Evolutionary conservation across 371 early-diverging fungal species (phyloP).

Genomic region (Rhizomucor miehei): DNA sequence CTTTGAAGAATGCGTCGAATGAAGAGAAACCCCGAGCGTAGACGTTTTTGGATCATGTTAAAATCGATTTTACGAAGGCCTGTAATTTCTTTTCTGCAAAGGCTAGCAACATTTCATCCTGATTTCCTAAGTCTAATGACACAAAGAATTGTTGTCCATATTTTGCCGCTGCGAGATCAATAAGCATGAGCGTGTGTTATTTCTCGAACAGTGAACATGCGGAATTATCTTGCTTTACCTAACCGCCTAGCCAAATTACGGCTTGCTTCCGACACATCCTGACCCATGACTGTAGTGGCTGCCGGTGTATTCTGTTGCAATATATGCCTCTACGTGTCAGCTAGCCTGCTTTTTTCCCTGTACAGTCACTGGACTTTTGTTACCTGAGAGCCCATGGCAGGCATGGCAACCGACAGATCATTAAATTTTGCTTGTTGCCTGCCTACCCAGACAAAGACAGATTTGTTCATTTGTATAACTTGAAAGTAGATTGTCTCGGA

Average conservation of each 20-base stretch:
- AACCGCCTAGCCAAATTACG: conserved; percentile 37
- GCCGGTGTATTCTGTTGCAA: conserved; percentile 29
- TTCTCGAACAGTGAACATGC: background rate
- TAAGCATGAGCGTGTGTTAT: background rate
- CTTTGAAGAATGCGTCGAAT: no score
- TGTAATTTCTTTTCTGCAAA: conserved; percentile 49
- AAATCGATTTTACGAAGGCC: conserved; percentile 27
- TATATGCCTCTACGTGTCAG: no score
- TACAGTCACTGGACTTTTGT: background rate
- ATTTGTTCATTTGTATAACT: conserved; percentile 33
- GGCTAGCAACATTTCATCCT: conserved; percentile 40
- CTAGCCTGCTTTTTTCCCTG: background rate
- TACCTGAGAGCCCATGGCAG: conserved; percentile 30
- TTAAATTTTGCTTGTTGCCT: conserved; percentile 29
- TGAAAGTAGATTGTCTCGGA: conserved; percentile 42
- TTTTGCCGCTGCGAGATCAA: conserved; percentile 24
- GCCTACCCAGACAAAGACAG: conserved; percentile 40
- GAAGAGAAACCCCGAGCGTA: no score
- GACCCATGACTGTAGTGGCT: conserved; percentile 44
- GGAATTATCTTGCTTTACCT: conserved; percentile 22
- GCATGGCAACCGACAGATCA: conserved; percentile 44
- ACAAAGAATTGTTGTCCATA: conserved; percentile 43
- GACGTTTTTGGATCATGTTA: conserved; percentile 7
- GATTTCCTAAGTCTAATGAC: conserved; percentile 28
- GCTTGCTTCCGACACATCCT: conserved; percentile 39